Evolutionary conservation across 1,139 yeast species (phyloP), one percentile per base, ranked within the genome.

Genomic region (Candida mesenterica): DNA sequence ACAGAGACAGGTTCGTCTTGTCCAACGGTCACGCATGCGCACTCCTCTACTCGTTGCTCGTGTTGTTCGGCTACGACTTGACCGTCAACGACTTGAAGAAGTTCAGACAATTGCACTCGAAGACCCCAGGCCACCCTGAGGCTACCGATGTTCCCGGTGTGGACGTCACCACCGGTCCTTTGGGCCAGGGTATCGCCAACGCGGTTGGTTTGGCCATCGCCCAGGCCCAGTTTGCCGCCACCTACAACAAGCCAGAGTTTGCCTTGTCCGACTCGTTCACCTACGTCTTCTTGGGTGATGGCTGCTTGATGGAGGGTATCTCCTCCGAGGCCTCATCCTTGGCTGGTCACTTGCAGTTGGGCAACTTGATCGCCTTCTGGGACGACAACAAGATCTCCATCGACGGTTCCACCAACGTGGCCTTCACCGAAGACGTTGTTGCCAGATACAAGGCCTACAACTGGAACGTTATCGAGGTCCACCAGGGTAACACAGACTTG

Each of bases 21-120:
- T 88, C 96, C 41, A 92, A 92, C 66, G 99, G 99, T 57, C 99
- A 92, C 67, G 96, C 96, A 32, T 88, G 95, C 65, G 96, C 96
- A 43, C 73, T 92, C 48, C 75, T 88, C 59, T 94, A 92, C 76
- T 72, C 94, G 31, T 65, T 92, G 68, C 74, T 92, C 59, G 94
- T 85, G 65, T 73, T 94, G 54, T 80, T 79, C 57, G 97, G 97
- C 41, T 92, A 79, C 72, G 86, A 79, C 55, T 72, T 82, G 61
- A 60, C 87, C 38, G 67, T 92, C 46, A 96, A 89, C 33, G 98
- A 94, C 66, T 75, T 92, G 66, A 85, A 89, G 74, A 67, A 75
- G 46, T 92, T 92, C 73, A 87, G 99, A 77, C 95, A 88, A 68
- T 68, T 90, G 55, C 74, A 76, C 60, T 90, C 97, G 48, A 83